Conservation (phyloP, 495 filamentous ascomycete genomes). For the Ascobolus immersus region DNA sequence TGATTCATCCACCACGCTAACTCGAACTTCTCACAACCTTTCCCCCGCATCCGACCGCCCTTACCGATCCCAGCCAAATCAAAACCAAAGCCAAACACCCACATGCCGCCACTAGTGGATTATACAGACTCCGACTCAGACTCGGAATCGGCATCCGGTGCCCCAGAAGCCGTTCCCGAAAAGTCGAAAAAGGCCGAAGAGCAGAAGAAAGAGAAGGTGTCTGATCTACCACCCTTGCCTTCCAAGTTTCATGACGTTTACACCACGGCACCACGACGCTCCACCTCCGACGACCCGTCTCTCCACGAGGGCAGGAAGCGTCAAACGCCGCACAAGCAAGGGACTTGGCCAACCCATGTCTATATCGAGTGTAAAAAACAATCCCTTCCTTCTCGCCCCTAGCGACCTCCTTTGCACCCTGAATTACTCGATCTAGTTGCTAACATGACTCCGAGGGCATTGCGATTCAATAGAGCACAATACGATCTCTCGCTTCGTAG, state of each 20-base stretch:
- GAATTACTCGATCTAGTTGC: not conserved
- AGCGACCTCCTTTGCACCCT: too few species aligned
- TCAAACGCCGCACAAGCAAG: slow-evolving; percentile 56
- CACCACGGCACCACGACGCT: slow-evolving; percentile 46
- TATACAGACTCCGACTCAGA: slow-evolving; percentile 36
- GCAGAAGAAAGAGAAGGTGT: slow-evolving; percentile 9
- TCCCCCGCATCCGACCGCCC: too few species aligned
- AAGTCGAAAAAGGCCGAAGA: slow-evolving; percentile 6
- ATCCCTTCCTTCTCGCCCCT: too few species aligned
- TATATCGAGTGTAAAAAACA: slow-evolving; percentile 85
- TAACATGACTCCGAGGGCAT: slow-evolving; percentile 5
- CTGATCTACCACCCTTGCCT: slow-evolving; percentile 56
- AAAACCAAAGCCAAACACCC: too few species aligned
- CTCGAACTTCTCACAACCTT: too few species aligned
- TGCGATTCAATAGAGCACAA: not conserved
- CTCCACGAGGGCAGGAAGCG: slow-evolving; percentile 68
- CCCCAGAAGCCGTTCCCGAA: slow-evolving; percentile 7
- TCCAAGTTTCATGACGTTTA: slow-evolving; percentile 70
- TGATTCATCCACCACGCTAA: too few species aligned
- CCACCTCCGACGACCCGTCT: slow-evolving; percentile 52
- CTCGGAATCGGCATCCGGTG: slow-evolving; percentile 5
- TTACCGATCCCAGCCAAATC: too few species aligned
- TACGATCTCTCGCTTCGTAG: not conserved
- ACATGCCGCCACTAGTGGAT: slow-evolving; percentile 46
- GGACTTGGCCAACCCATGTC: slow-evolving; percentile 78